Percentiles rank a stretch among this genome's conserved stretches.
Conservation (phyloP, 2,329 filamentous ascomycete genomes). For the Dactylellina leptospora region DNA sequence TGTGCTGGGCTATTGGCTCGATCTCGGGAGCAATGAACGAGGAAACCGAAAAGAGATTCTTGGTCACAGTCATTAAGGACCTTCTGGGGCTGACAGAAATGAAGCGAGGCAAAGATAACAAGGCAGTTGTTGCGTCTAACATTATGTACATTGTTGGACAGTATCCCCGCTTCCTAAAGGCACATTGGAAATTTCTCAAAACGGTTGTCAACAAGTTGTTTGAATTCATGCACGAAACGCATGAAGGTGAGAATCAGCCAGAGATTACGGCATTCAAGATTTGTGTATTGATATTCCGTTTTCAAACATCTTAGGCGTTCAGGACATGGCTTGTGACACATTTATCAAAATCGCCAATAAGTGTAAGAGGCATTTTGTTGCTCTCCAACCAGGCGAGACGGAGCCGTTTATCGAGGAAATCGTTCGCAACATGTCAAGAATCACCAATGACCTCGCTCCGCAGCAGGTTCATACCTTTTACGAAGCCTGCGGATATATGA, state of each 20-base stretch:
- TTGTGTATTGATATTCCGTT: constrained; percentile 50
- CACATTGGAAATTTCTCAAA: constrained; percentile 99
- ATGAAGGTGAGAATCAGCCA: constrained; percentile 75
- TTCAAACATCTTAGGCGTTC: constrained; percentile 71
- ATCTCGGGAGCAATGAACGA: constrained; percentile 99
- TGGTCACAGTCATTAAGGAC: constrained; percentile 99
- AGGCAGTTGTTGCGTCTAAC: constrained; percentile 97
- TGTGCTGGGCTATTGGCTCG: constrained; percentile 99
- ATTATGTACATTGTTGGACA: constrained; percentile 99
- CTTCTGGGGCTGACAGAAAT: constrained; percentile 95
- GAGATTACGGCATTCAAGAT: neutral
- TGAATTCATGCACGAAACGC: constrained; percentile 99
- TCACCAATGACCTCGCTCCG: constrained; percentile 91
- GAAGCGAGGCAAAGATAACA: constrained; percentile 99
- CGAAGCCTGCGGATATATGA: constrained; percentile 99
- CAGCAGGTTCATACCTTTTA: constrained; percentile 99
- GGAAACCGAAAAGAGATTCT: constrained; percentile 96
- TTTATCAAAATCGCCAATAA: constrained; percentile 99
- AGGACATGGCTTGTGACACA: constrained; percentile 99
- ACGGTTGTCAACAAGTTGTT: constrained; percentile 99
- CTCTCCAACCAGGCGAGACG: constrained; percentile 88
- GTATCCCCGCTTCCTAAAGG: constrained; percentile 97
- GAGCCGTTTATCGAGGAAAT: constrained; percentile 99
- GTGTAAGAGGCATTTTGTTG: constrained; percentile 96
- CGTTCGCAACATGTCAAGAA: constrained; percentile 92